A percentile compares a stretch with the other conserved stretches of the same genome.
Evolutionary conservation across 2,329 filamentous ascomycete species (phyloP).

Genomic region (Arthroderma sp.): DNA sequence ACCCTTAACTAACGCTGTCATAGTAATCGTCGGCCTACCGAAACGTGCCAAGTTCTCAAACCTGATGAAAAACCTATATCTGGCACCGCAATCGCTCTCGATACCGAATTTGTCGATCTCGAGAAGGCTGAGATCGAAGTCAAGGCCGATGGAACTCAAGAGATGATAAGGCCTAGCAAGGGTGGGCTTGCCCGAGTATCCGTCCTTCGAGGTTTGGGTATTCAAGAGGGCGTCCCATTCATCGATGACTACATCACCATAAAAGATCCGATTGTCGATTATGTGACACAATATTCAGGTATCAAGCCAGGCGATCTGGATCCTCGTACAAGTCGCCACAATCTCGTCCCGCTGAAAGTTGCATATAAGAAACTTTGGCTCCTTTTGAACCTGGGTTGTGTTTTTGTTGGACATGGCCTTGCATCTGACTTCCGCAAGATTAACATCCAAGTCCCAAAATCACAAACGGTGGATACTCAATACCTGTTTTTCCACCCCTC

Average conservation of each 20-base stretch:
- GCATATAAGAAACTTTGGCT: conserved; percentile 99
- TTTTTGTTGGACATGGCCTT: conserved; percentile 86
- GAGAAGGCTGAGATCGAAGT: conserved; percentile 92
- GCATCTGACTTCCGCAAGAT: conserved; percentile 95
- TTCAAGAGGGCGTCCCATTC: conserved; percentile 69
- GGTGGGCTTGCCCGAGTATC: conserved; percentile 89
- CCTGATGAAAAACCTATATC: conserved; percentile 53
- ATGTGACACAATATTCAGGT: conserved; percentile 86
- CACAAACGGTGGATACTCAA: conserved; percentile 87
- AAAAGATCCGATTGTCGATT: conserved; percentile 83
- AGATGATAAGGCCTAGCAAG: conserved; percentile 81
- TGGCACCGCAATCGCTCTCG: conserved; percentile 70
- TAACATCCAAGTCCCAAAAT: conserved; percentile 86
- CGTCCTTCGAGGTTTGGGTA: conserved; percentile 65
- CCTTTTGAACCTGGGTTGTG: conserved; percentile 81
- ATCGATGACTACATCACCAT: conserved; percentile 96
- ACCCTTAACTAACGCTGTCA: conserved; percentile 2
- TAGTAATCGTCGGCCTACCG: conserved; percentile 26
- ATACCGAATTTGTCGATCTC: conserved; percentile 91
- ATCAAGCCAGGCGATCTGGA: conserved; percentile 80
- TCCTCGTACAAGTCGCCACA: conserved; percentile 61
- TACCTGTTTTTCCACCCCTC: conserved; percentile 75
- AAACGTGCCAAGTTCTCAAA: conserved; percentile 26
- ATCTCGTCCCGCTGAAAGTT: conserved; percentile 73
- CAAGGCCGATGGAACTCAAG: conserved; percentile 82